phyloP scores from a whole-genome alignment of 768 basidiomycete genomes.

The Coprinellus micaceus region DNA sequence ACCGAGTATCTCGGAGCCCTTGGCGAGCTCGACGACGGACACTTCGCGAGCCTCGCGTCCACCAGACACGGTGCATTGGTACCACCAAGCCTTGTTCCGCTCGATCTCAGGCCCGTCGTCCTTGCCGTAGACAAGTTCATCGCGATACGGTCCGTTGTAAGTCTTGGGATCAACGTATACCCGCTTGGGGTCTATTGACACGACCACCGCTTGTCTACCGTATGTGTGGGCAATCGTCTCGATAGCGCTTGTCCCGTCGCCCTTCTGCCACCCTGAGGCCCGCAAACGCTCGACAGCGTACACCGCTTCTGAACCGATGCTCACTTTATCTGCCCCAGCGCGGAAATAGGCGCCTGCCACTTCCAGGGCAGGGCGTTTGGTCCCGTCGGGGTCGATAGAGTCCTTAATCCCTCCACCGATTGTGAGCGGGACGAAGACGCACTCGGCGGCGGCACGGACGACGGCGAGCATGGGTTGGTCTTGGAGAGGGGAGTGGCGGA shows the following conservation, averaged over 20 bases:
- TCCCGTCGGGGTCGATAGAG: constrained; percentile 92
- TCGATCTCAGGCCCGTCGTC: constrained; percentile 50
- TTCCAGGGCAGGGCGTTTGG: constrained; percentile 79
- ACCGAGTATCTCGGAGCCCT: constrained; percentile 85
- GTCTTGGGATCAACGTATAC: constrained; percentile 67
- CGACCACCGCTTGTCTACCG: constrained; percentile 95
- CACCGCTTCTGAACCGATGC: constrained; percentile 95
- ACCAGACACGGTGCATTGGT: constrained; percentile 95
- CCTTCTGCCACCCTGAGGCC: constrained; percentile 38
- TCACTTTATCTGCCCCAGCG: constrained; percentile 97
- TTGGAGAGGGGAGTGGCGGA: constrained; percentile 89
- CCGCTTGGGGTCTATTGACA: constrained; percentile 90
- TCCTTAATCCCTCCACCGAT: constrained; percentile 99
- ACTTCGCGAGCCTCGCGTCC: constrained; percentile 81
- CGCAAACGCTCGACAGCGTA: constrained; percentile 85
- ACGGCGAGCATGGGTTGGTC: constrained; percentile 99
- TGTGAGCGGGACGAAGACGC: constrained; percentile 94
- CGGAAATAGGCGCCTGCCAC: constrained; percentile 96
- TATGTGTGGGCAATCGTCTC: constrained; percentile 89
- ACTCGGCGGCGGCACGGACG: constrained; percentile 83
- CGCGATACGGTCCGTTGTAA: constrained; percentile 67
- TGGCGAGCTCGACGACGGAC: constrained; percentile 87
- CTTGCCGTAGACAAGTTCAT: constrained; percentile 55
- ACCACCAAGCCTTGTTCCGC: constrained; percentile 89
- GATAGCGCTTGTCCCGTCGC: constrained; percentile 80